A percentile compares a stretch with the other conserved stretches of the same genome.
These are phyloP conservation scores for Pisolithus orientalis DNA, from an alignment of 768 basidiomycete species.

Conservation along the genomic window DNA sequence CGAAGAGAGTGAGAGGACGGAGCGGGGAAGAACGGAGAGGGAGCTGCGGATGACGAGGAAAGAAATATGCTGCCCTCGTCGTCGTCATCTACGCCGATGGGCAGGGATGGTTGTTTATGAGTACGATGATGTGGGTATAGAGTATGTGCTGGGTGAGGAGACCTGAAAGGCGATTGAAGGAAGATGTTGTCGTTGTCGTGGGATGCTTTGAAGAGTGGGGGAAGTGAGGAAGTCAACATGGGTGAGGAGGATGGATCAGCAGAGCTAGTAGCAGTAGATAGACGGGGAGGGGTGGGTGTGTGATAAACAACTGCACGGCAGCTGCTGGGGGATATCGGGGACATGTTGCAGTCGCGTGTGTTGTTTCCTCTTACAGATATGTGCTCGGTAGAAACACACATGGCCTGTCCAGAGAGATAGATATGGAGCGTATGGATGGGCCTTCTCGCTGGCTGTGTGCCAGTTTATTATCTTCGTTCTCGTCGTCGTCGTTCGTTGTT, in stretches of 20 bases:
- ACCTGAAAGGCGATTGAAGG: slow-evolving; percentile 46
- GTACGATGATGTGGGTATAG: slow-evolving; percentile 40
- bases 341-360: slow-evolving; percentile 27
- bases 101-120: slow-evolving; percentile 19
- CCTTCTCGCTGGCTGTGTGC: no score
- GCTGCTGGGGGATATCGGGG: slow-evolving; percentile 24
- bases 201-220: slow-evolving; percentile 35
- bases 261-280: slow-evolving; percentile 6
- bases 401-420: slow-evolving; percentile 2
- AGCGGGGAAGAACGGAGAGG: slow-evolving; percentile 37
- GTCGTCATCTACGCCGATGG: slow-evolving; percentile 46
- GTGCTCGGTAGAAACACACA: slow-evolving; percentile 26
- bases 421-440: no score
- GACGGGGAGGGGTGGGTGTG: slow-evolving; percentile 33
- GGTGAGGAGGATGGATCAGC: slow-evolving; percentile 43
- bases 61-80: slow-evolving; percentile 56
- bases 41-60: slow-evolving; percentile 36
- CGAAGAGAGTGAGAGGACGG: slow-evolving; percentile 46
- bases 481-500: slow-evolving; percentile 12
- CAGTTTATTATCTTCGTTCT: slow-evolving; percentile 2
- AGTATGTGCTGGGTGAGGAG: slow-evolving; percentile 38
- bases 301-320: slow-evolving; percentile 27
- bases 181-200: slow-evolving; percentile 42
- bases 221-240: slow-evolving; percentile 61
- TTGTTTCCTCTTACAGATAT: slow-evolving; percentile 27